Conservation (phyloP, 768 basidiomycete species). For the Sarcodon aspratus region DNA sequence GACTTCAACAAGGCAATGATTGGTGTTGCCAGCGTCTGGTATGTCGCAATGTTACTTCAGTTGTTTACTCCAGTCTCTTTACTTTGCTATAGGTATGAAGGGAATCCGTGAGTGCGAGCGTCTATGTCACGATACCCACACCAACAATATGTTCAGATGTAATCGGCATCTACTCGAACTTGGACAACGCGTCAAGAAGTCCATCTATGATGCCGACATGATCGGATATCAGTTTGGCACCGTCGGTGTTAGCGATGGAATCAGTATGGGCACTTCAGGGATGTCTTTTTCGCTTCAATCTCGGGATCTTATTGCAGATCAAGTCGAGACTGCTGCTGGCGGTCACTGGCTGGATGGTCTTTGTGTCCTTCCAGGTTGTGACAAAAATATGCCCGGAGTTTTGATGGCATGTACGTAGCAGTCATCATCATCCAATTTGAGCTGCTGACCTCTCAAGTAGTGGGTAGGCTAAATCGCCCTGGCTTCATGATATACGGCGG, state of each 20-base stretch:
- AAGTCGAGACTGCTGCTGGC: conserved; percentile 90
- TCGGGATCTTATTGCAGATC: conserved; percentile 94
- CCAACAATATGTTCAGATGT: conserved; percentile 44
- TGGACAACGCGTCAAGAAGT: conserved; percentile 79
- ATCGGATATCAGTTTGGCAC: conserved; percentile 98
- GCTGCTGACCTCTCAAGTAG: conserved; percentile 31
- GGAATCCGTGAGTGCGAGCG: conserved; percentile 72
- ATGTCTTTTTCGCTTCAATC: conserved; percentile 97
- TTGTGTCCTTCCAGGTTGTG: conserved; percentile 95
- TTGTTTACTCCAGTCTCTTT: conserved; percentile 8
- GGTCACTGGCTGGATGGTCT: conserved; percentile 98
- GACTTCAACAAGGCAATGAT: conserved; percentile 98
- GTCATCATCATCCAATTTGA: conserved; percentile 18
- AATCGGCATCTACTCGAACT: conserved; percentile 88
- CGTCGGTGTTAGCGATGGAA: conserved; percentile 95
- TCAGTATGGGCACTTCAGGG: conserved; percentile 92
- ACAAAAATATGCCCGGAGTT: conserved; percentile 99
- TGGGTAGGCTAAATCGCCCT: conserved; percentile 91
- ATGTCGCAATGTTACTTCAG: conserved; percentile 18
- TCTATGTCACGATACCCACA: background rate
- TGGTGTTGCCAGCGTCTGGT: conserved; percentile 96
- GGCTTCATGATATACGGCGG: conserved; percentile 98
- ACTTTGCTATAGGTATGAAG: conserved; percentile 72
- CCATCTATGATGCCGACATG: conserved; percentile 54
- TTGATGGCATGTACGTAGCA: conserved; percentile 79